These are phyloP conservation scores for Haplosporangium gracile DNA, from an alignment of 192 early-diverging fungal genomes.

Conservation along the genomic window DNA sequence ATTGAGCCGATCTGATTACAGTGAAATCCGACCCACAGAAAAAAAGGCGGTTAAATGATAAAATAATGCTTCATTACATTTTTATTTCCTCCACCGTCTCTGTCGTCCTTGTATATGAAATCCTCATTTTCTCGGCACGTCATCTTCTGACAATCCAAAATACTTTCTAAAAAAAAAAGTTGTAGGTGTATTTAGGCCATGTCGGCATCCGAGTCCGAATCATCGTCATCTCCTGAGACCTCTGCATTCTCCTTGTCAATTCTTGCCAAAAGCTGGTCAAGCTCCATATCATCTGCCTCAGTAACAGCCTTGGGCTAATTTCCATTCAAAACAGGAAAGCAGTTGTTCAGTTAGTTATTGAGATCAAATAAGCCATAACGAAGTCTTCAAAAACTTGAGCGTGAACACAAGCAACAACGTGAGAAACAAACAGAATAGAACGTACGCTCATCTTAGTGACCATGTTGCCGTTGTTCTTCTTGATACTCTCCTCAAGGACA, in stretches of 20 bases:
- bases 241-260: conserved; percentile 94
- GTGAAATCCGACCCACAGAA: no score
- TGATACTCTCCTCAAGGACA: conserved; percentile 85
- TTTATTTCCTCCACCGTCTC: no score
- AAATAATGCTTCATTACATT: no score
- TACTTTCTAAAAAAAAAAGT: not conserved
- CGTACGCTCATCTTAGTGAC: conserved; percentile 87
- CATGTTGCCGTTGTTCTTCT: conserved; percentile 78
- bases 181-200: conserved; percentile 16
- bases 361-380: not conserved
- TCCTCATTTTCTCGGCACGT: not conserved
- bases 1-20: no score
- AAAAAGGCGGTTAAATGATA: no score
- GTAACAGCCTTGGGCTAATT: conserved; percentile 85
- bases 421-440: conserved; percentile 3
- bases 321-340: not conserved
- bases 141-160: not conserved
- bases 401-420: not conserved
- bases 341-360: not conserved
- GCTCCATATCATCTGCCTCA: conserved; percentile 94
- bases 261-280: conserved; percentile 88
- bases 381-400: not conserved
- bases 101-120: not conserved
- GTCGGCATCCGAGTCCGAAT: conserved; percentile 74
- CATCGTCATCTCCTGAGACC: conserved; percentile 93